Percentiles rank a stretch among this genome's conserved stretches.
Conservation (phyloP, 192 early-diverging fungal genomes). For the Backusella mclennaniae region DNA sequence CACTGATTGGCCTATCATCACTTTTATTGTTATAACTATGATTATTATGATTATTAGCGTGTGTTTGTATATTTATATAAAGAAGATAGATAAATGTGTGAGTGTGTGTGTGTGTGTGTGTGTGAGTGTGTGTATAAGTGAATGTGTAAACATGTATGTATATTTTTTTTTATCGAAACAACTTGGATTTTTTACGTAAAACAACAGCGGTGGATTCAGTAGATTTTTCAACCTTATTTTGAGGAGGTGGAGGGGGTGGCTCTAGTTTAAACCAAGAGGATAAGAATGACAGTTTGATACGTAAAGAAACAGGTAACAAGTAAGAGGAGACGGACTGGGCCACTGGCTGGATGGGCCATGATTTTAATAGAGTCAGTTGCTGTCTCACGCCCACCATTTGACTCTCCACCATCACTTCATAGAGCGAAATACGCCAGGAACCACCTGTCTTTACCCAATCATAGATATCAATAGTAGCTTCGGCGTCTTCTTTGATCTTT, state of each 20-base stretch:
- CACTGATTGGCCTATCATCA: too few species aligned
- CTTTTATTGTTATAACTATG: neutral
- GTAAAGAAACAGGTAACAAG: slow-evolving; percentile 20
- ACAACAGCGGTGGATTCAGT: slow-evolving; percentile 1
- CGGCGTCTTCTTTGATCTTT: slow-evolving; percentile 17
- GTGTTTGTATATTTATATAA: neutral
- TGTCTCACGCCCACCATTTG: slow-evolving; percentile 30
- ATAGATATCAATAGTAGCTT: slow-evolving; percentile 20
- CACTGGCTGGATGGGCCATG: slow-evolving; percentile 24
- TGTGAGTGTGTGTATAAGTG: neutral
- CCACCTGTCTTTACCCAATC: slow-evolving; percentile 19
- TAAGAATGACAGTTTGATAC: slow-evolving; percentile 16
- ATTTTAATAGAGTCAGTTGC: slow-evolving; percentile 20
- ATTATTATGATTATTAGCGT: neutral
- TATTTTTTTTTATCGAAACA: neutral
- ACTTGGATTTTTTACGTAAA: neutral
- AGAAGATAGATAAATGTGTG: neutral
- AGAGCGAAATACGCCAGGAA: slow-evolving; percentile 25
- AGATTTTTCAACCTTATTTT: neutral
- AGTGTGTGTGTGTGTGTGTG: neutral
- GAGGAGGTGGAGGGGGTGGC: neutral
- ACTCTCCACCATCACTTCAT: slow-evolving; percentile 40
- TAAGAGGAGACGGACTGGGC: neutral
- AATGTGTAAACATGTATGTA: neutral
- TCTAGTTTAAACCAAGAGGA: slow-evolving; percentile 13